Evolutionary conservation across 108 stramenopile species (phyloP).

Genomic region (Fistulifera solaris): DNA sequence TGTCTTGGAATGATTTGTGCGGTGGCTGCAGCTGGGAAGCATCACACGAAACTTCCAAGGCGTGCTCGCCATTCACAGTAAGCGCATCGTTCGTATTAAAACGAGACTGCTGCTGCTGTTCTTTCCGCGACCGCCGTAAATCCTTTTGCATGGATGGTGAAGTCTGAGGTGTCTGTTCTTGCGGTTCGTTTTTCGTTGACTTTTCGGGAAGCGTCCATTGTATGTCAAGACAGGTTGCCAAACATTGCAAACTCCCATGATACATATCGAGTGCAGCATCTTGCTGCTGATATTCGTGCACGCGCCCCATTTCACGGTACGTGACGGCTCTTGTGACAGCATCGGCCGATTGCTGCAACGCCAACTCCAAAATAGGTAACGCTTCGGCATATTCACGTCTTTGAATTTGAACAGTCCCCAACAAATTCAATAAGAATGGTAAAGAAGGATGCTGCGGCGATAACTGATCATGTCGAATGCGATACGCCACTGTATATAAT

Average conservation of each 20-base stretch:
- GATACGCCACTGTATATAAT: constrained; percentile 82
- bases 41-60: too few species aligned
- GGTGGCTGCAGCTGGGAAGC: too few species aligned
- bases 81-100: too few species aligned
- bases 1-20: too few species aligned
- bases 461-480: constrained; percentile 66
- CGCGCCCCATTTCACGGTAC: constrained; percentile 75
- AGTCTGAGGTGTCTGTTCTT: too few species aligned
- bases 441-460: constrained; percentile 61
- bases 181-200: too few species aligned
- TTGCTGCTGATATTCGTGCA: constrained; percentile 56
- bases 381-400: constrained; percentile 66
- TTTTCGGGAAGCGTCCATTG: too few species aligned
- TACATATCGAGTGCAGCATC: constrained; percentile 67
- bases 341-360: constrained; percentile 33
- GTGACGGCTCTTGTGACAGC: constrained; percentile 48
- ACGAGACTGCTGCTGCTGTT: too few species aligned
- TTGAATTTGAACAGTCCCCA: constrained; percentile 73
- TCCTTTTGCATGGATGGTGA: too few species aligned
- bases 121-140: too few species aligned
- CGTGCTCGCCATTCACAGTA: too few species aligned
- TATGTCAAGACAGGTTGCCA: constrained; percentile 17
- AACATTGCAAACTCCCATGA: constrained; percentile 71
- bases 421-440: constrained; percentile 69
- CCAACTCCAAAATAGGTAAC: constrained; percentile 68